A percentile compares a stretch with the other conserved stretches of the same genome.
Conservation (phyloP, 129 eudicot genomes). For the Flaveria brownii region DNA sequence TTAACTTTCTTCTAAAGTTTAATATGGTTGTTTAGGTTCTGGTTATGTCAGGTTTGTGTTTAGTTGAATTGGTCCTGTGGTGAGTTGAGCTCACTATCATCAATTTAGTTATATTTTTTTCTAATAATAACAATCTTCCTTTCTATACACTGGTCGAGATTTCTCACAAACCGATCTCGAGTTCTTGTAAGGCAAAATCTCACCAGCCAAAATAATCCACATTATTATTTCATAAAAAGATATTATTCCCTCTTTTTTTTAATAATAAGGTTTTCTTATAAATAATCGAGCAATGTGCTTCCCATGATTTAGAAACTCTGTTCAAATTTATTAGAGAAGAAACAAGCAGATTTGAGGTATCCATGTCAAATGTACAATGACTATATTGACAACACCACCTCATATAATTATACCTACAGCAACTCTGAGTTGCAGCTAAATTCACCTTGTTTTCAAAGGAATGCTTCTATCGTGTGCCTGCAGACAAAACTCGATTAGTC, state of each 20-base stretch:
- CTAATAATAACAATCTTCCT: background rate
- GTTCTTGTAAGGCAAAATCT: too few species aligned
- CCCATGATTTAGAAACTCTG: too few species aligned
- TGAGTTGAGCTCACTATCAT: background rate
- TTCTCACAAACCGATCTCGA: too few species aligned
- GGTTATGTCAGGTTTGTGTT: background rate
- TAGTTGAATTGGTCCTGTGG: background rate
- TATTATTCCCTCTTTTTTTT: too few species aligned
- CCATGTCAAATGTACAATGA: background rate
- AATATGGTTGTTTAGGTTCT: background rate
- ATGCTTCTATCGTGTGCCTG: background rate
- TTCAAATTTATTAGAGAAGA: too few species aligned
- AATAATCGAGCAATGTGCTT: too few species aligned
- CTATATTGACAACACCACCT: background rate
- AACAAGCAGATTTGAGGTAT: too few species aligned
- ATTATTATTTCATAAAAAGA: too few species aligned
- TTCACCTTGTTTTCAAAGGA: constrained; percentile 6
- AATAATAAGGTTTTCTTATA: too few species aligned
- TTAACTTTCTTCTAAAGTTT: background rate
- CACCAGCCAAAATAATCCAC: too few species aligned
- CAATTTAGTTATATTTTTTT: too few species aligned
- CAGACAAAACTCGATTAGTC: background rate
- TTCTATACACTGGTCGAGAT: background rate
- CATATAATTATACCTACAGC: background rate
- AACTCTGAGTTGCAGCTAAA: background rate